These are phyloP conservation scores for Penicillium digitatum DNA, from an alignment of 2,329 filamentous ascomycete species.

Conservation along the genomic window DNA sequence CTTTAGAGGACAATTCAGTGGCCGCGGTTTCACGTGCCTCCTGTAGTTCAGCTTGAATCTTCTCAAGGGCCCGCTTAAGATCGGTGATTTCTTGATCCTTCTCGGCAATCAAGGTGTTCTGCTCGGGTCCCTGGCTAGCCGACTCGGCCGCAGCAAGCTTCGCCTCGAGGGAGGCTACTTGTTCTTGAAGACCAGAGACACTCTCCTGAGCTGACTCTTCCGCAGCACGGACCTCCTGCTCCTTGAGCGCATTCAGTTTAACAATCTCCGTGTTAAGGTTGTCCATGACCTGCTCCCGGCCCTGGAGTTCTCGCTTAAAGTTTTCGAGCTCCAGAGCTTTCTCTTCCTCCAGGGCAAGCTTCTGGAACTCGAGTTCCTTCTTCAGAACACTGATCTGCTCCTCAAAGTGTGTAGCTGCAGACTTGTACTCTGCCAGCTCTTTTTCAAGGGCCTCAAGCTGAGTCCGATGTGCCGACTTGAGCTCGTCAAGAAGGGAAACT, in stretches of 20 bases:
- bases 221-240: slow-evolving; percentile 34
- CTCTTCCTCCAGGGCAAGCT: slow-evolving; percentile 29
- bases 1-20: slow-evolving; percentile 21
- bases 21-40: slow-evolving; percentile 22
- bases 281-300: slow-evolving; percentile 37
- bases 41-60: slow-evolving; percentile 35
- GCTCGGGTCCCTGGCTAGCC: slow-evolving; percentile 23
- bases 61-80: slow-evolving; percentile 33
- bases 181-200: slow-evolving; percentile 31
- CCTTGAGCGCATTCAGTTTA: slow-evolving; percentile 34
- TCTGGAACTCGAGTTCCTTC: slow-evolving; percentile 32
- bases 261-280: slow-evolving; percentile 39
- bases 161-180: slow-evolving; percentile 35
- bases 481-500: slow-evolving; percentile 35
- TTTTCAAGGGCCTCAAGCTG: slow-evolving; percentile 36
- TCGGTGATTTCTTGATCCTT: slow-evolving; percentile 38
- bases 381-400: slow-evolving; percentile 31
- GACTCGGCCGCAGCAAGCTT: slow-evolving; percentile 35
- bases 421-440: slow-evolving; percentile 34
- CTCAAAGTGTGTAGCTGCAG: slow-evolving; percentile 27
- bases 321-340: slow-evolving; percentile 32
- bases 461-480: slow-evolving; percentile 36
- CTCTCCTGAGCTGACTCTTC: slow-evolving; percentile 32
- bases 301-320: slow-evolving; percentile 35
- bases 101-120: slow-evolving; percentile 28